Evolutionary conservation across 2,329 filamentous ascomycete species (phyloP), one percentile per base, ranked within the genome.

Genomic region (Apiospora rasikravindrae): DNA sequence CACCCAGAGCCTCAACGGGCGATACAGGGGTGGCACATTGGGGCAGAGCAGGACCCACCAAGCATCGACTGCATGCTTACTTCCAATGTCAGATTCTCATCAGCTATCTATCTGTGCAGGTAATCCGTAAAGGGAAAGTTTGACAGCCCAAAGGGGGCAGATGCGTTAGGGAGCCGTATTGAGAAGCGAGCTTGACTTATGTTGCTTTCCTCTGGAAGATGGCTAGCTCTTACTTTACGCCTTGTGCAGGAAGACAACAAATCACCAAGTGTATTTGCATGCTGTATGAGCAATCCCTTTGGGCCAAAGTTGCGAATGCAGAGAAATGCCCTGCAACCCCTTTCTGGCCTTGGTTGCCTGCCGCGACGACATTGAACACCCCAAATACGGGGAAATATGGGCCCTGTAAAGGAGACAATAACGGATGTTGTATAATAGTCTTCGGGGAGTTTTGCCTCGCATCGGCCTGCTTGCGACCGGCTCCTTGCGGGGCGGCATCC

Each of bases 271-370:
- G 19, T 22, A 64, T 40, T 29, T 26, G 26, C 29, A 29, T 33
- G 51, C 57, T 64, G 33, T 64, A 64, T 64, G 57, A 40, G 57
- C n/a, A 14, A 40, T 64, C 57, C 53, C 29, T 64, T 40, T 40
- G 29, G 57, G 57, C 33, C 40, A 64, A 10, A 33, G 33, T 33
- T 3, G 29, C 22, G 57, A 40, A 6, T 40, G 29, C 16, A n/a
- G 33, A 64, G 19, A 10, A n/a, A 64, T 40, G 22, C 57, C 57
- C 33, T 64, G 33, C 33, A 40, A 19, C 22, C 57, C 26, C 11
- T 24, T 53, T 16, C 26, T 19, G 26, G 16, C 29, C 57, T n/a
- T 40, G 19, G 5, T 64, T 64, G 19, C 33, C 33, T 40, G 53
- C 53, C 29, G 53, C 29, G 53, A 29, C 10, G 5, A 19, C 11